Evolutionary conservation across 2,329 filamentous ascomycete species (phyloP).

Genomic region (Zasmidium cellare): DNA sequence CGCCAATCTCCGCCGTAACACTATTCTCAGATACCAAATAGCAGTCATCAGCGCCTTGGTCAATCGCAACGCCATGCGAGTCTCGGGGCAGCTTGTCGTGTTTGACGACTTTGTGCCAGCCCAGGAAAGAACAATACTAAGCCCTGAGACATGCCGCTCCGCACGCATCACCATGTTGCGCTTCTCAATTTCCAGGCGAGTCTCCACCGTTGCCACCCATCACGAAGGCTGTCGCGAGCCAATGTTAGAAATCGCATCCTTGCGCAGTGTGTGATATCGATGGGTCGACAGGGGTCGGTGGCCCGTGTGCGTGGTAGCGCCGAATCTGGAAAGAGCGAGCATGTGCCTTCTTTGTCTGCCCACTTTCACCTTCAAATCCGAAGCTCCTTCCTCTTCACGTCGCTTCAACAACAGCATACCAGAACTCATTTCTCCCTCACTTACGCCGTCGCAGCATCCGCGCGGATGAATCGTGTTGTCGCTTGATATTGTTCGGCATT

Average conservation of each 20-base stretch:
- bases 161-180: background rate
- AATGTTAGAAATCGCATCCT: background rate
- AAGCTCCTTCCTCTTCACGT: background rate
- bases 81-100: background rate
- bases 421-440: background rate
- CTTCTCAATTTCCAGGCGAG: background rate
- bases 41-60: background rate
- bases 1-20: background rate
- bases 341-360: background rate
- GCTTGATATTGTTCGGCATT: background rate
- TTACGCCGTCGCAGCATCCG: background rate
- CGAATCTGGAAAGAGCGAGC: background rate
- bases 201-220: background rate
- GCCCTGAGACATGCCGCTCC: background rate
- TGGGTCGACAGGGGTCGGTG: background rate
- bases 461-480: background rate
- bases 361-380: background rate
- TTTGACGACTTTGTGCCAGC: background rate
- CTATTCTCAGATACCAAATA: background rate
- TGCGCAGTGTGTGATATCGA: background rate
- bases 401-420: background rate
- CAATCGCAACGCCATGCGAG: background rate
- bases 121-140: slow-evolving; percentile 3
- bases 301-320: background rate
- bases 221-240: background rate